Conservation (phyloP, 768 basidiomycete genomes). For the Pisolithus tinctorius region DNA sequence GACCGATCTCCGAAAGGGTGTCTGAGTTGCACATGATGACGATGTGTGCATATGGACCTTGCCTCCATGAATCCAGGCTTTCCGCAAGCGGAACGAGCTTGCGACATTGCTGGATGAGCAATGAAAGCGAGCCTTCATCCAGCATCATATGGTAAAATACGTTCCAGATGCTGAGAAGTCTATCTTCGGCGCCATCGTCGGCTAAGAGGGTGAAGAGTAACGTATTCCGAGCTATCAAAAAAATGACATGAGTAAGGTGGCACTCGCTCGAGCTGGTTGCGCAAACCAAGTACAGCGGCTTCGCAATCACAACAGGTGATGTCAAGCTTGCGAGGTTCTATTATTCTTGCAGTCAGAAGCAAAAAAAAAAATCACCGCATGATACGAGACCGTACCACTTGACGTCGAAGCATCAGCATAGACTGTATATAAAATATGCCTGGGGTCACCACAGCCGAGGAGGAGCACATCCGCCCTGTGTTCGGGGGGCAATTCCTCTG, state of each 20-base stretch:
- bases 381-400: neutral
- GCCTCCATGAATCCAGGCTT: constrained; percentile 17
- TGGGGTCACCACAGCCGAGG: constrained; percentile 46
- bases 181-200: constrained; percentile 14
- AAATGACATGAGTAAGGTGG: neutral
- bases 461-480: constrained; percentile 36
- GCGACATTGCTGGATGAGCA: constrained; percentile 22
- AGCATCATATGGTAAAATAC: constrained; percentile 25
- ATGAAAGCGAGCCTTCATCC: constrained; percentile 15
- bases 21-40: constrained; percentile 16
- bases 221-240: constrained; percentile 22
- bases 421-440: constrained; percentile 41
- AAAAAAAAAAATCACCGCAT: neutral
- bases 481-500: constrained; percentile 38
- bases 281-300: constrained; percentile 23
- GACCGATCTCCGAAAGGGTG: constrained; percentile 19
- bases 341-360: neutral
- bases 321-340: constrained; percentile 20
- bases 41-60: constrained; percentile 22
- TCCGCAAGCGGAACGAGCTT: constrained; percentile 14
- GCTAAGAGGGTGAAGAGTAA: constrained; percentile 23
- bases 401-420: constrained; percentile 3
- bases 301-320: constrained; percentile 26
- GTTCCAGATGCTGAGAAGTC: constrained; percentile 20
- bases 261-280: neutral